These are phyloP conservation scores for Circinella minor DNA, from an alignment of 371 early-diverging fungal species.

Conservation along the genomic window DNA sequence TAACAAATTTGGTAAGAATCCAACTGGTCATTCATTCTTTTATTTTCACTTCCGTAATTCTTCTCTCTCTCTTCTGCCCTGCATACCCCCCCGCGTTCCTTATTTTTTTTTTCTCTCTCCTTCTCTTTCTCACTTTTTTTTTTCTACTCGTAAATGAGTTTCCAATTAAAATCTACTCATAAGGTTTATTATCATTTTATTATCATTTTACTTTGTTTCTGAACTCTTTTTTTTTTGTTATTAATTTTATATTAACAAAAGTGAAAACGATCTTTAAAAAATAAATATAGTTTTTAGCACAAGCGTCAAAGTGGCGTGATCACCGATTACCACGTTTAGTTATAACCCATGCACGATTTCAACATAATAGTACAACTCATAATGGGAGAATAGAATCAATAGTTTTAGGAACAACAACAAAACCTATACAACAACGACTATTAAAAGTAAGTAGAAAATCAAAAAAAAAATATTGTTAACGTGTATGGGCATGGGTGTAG, in stretches of 20 bases:
- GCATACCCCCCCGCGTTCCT: neutral
- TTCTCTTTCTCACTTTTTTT: neutral
- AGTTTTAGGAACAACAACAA: neutral
- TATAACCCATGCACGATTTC: neutral
- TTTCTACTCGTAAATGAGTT: neutral
- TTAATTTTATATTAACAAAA: neutral
- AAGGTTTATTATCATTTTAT: neutral
- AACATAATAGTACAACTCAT: neutral
- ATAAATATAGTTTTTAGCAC: neutral
- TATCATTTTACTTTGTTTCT: too few relatives aligned
- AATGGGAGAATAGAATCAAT: neutral
- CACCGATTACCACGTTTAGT: slow-evolving; percentile 5
- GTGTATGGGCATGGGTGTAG: too few relatives aligned
- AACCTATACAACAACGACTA: neutral
- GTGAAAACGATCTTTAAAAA: too few relatives aligned
- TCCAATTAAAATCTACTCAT: slow-evolving; percentile 7
- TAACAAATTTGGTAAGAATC: too few relatives aligned
- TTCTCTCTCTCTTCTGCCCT: too few relatives aligned
- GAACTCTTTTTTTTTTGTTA: neutral
- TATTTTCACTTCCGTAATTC: too few relatives aligned
- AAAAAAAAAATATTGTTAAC: neutral
- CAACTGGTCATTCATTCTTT: too few relatives aligned
- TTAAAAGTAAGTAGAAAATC: neutral
- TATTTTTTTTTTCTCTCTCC: neutral
- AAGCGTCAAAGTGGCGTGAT: slow-evolving; percentile 15